phyloP scores from a whole-genome alignment of 495 filamentous ascomycete genomes.

The Penicillium fimorum region DNA sequence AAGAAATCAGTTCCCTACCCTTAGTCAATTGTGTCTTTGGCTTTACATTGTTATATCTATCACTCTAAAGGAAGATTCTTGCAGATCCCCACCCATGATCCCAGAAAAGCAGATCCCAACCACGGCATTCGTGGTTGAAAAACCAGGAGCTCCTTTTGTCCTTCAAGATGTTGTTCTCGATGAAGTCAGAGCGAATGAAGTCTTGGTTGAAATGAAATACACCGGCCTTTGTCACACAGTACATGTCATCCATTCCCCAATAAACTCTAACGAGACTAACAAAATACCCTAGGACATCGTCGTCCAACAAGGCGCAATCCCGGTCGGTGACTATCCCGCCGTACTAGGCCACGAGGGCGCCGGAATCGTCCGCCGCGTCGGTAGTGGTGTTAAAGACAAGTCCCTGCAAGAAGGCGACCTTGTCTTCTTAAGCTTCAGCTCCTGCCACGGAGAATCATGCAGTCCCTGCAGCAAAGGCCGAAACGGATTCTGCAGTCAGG shows the following conservation, averaged over 20 bases:
- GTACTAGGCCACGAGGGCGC: slow-evolving; percentile 56
- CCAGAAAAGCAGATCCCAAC: slow-evolving; percentile 23
- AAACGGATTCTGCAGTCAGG: slow-evolving; percentile 31
- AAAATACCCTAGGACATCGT: slow-evolving; percentile 27
- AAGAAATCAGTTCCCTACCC: background rate
- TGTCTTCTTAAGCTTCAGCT: slow-evolving; percentile 45
- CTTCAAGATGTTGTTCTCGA: slow-evolving; percentile 33
- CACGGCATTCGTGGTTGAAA: slow-evolving; percentile 31
- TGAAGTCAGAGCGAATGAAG: slow-evolving; percentile 26
- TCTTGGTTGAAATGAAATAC: slow-evolving; percentile 37
- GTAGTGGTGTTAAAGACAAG: slow-evolving; percentile 38
- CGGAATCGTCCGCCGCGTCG: slow-evolving; percentile 46
- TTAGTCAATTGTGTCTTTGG: background rate
- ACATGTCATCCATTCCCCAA: slow-evolving; percentile 1
- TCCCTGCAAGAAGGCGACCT: slow-evolving; percentile 44
- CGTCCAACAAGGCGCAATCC: slow-evolving; percentile 33
- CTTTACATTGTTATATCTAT: background rate
- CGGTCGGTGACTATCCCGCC: slow-evolving; percentile 35
- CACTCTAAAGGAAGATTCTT: background rate
- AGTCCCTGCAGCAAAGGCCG: slow-evolving; percentile 19
- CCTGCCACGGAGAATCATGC: slow-evolving; percentile 35
- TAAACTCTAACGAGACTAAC: background rate
- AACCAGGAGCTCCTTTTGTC: slow-evolving; percentile 25
- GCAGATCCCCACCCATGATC: slow-evolving; percentile 13
- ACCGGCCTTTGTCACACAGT: slow-evolving; percentile 38